Base-by-base conservation (phyloP, 176 grass and related monocot genomes). In the Carex parvula region DNA sequence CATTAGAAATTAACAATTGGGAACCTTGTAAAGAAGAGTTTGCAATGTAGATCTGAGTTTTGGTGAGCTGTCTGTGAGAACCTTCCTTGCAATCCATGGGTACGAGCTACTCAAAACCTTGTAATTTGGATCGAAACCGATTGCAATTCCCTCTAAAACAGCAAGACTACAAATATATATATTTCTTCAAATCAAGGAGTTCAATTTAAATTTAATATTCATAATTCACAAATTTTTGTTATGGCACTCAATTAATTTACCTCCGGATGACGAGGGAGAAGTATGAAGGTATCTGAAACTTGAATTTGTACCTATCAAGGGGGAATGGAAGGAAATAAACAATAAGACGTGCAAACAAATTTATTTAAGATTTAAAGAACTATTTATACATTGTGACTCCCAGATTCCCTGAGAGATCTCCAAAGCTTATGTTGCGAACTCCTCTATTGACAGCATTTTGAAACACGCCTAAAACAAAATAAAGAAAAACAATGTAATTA, bases 81-180 rank as follows among this genome's bases (percentile, higher is more conserved):
- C 95, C 89, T 98, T 98, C 91, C 92, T 94, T 84, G 95, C 95
- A 88, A 98, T 94, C 95, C 95, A 98, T 69, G 95, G 95, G 83
- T 98, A 98, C 68, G 95, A 98, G 85, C 92, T 98, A 80, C 92
- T 84, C 79, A 98, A 86, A 48, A 98, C 95, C 89, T 98, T 98
- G 81, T 98, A 98, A 83, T 94, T 91, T 86, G 92, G 92, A 89
- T 94, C 84, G 18, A 98, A 94, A 75, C 92, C 86, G 41, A 98
- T 87, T 61, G 95, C 95, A 83, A 98, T 93, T 50, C 95, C 95
- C 87, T 98, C 95, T 69, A 98, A 85, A 55, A 98, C 95, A 88
- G 95, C 95, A 87, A 98, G 92, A 82, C 95, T 98, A 88, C 81
- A 90, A 91, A 86, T 84, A 80, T 32, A 86, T 6, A 39, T 6